Evolutionary conservation across 176 grass and related monocot species (phyloP), one percentile per base, ranked within the genome.

Genomic region (sorghum (Sorghum bicolor)): DNA sequence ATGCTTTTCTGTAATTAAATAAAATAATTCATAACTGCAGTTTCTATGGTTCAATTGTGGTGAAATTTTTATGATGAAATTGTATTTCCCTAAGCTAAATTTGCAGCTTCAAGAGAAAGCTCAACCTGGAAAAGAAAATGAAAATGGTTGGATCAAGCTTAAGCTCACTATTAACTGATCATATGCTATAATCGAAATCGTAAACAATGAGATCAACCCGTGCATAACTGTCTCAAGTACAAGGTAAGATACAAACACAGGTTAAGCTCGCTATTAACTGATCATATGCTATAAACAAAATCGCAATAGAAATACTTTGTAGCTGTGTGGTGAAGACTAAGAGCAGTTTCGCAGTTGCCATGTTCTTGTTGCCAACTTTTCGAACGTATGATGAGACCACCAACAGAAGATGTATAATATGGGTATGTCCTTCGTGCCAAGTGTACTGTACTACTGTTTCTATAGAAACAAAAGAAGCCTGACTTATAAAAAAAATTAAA

Each of bases 61-160:
- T n/a, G n/a, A n/a, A n/a, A n/a, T n/a, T n/a, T n/a, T n/a, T n/a
- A n/a, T n/a, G n/a, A n/a, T n/a, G n/a, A n/a, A n/a, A n/a, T 94
- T 34, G 92, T 85, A 30, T 99, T 99, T 72, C 77, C 82, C 76
- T 92, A 80, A 41, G 96, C 96, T 82, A 99, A 92, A 78, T 78
- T 86, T 89, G 96, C 93, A 72, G 96, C 89, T 96, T 99, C 93
- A 87, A 99, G 93, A 36, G 96, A 99, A 86, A 90, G 92, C 67
- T 99, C 92, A 6, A 99, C 96, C 93, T 99, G 77, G 63, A 86
- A 72, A 87, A 72, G 30, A 73, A 83, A 31, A 75, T 47, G 10
- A 64, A 57, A 70, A 13, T 64, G 16, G 10, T 60, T 24, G 80
- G 20, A 75, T 75, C n/a, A 90, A 86, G 70, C 20, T 44, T 90